Evolutionary conservation across 2,329 filamentous ascomycete genomes (phyloP), one percentile per base, ranked within the genome.

Genomic region (Phaeosphaeria sp.): DNA sequence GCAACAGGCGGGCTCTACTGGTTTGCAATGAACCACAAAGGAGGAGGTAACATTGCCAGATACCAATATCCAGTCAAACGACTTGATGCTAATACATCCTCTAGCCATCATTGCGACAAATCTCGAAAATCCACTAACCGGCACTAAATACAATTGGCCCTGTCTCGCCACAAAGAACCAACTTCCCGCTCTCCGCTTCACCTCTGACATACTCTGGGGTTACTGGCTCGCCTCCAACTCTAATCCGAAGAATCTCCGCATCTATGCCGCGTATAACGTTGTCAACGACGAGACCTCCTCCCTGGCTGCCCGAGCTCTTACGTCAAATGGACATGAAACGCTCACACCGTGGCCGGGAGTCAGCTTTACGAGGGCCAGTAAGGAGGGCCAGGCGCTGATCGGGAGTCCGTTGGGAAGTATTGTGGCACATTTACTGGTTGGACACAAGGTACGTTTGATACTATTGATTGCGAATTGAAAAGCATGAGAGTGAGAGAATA

Each of bases 131-230:
- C 36, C 49, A 20, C 13, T 17, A n/a, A 25, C 2, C 7, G 36
- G 17, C 30, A 36, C 24, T 17, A 49, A 30, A 27, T 25, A 22
- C 24, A 49, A 49, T 11, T 40, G 49, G 22, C 17, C n/a, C 18
- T 45, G 46, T 24, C 49, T 49, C 20, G 45, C 40, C 1, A 39
- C 50, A 0, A 33, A 24, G 0, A 33, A 62, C 0, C 60, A 65
- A n/a, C 60, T 70, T 0, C 68, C 67, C 1, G 24, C 43, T 1
- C 56, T 71, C 0, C 53, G 60, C 6, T 44, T 53, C 5, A 47
- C 63, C 22, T 64, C 67, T 5, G 66, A 69, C 21, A 43, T 71
- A n/a, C 44, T 67, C 4, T 71, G 66, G 68, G 64, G 55, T 2
- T 65, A 55, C 40, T 71, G 64, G 66, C 21, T n/a, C 27, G 49